These are phyloP conservation scores for Tolypocladium endophyticum DNA, from an alignment of 2,329 filamentous ascomycete genomes.

Conservation along the genomic window DNA sequence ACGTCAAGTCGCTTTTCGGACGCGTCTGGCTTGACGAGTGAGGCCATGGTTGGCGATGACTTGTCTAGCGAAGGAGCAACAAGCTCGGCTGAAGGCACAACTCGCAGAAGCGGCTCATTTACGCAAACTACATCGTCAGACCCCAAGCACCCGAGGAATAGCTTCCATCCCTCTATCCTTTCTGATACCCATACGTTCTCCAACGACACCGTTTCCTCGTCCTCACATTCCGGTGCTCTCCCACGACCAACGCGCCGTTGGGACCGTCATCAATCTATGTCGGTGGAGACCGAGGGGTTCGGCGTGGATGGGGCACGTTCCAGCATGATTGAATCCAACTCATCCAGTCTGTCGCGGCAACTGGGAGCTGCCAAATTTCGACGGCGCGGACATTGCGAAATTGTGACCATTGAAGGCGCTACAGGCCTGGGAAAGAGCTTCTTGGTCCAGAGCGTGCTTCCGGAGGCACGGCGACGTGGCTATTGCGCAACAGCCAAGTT, in stretches of 20 bases:
- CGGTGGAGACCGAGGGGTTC: constrained; percentile 37
- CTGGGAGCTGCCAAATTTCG: constrained; percentile 48
- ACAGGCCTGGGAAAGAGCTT: constrained; percentile 57
- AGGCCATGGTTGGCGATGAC: constrained; percentile 37
- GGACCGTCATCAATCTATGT: constrained; percentile 42
- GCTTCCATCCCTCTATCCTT: constrained; percentile 28
- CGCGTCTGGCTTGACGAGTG: constrained; percentile 41
- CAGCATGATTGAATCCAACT: constrained; percentile 32
- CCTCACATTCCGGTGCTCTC: constrained; percentile 28
- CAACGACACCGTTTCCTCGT: constrained; percentile 38
- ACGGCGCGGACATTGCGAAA: constrained; percentile 52
- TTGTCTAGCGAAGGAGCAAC: constrained; percentile 48
- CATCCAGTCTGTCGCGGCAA: constrained; percentile 41
- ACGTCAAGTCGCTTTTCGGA: constrained; percentile 39
- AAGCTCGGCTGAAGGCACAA: constrained; percentile 44
- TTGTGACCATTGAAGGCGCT: constrained; percentile 49
- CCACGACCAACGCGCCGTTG: constrained; percentile 32
- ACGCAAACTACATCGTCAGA: constrained; percentile 33
- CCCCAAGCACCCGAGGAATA: constrained; percentile 24
- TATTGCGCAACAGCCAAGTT: constrained; percentile 60
- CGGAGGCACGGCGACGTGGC: constrained; percentile 48
- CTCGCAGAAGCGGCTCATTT: constrained; percentile 38
- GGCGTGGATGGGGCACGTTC: constrained; percentile 31
- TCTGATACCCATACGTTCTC: constrained; percentile 30
- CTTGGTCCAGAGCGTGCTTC: constrained; percentile 51